Evolutionary conservation across 805 yeast species (phyloP), one percentile per base, ranked within the genome.

Genomic region (Metschnikowia lochheadii): DNA sequence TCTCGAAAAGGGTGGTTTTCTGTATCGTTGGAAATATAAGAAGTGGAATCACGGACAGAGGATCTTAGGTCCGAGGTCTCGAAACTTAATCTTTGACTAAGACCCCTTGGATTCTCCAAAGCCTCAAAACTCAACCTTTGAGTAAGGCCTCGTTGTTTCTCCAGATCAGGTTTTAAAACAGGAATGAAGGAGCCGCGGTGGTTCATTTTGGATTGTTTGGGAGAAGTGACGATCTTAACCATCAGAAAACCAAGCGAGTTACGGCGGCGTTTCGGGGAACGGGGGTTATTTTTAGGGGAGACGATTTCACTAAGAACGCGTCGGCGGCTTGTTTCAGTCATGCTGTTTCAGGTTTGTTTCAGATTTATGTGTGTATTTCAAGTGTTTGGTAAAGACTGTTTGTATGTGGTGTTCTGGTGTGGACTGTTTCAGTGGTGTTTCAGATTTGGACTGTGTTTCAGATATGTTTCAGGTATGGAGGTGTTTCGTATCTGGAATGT

Each of bases 241-340:
- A 61, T 49, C 43, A 56, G 63, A 42, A 58, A 58, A 7, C 60
- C 63, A n/a, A 61, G 48, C 5, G 61, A 55, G 21, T 55, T 54
- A 38, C 61, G 47, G 41, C 56, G 56, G 3, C 48, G 43, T 20
- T 38, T 49, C 14, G 39, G 18, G 7, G 41, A 23, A 31, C 17
- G n/a, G 10, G 44, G 29, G 7, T 18, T 17, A 34, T 31, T 41
- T 10, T 41, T 53, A 37, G 56, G 54, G 34, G 42, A 20, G 15
- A 37, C 33, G 15, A 59, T 53, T 17, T 63, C 63, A 20, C 54
- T 51, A 6, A 63, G 55, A 10, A 58, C 59, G 29, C 64, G 57
- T 50, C 61, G 50, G 41, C 56, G 56, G 14, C 47, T 41, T 15
- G 52, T 48, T 48, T 23, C 48, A 14, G 41, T 13, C 32, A 45